These are phyloP conservation scores for Rhizopogon salebrosus DNA, from an alignment of 768 basidiomycete species.

Conservation along the genomic window DNA sequence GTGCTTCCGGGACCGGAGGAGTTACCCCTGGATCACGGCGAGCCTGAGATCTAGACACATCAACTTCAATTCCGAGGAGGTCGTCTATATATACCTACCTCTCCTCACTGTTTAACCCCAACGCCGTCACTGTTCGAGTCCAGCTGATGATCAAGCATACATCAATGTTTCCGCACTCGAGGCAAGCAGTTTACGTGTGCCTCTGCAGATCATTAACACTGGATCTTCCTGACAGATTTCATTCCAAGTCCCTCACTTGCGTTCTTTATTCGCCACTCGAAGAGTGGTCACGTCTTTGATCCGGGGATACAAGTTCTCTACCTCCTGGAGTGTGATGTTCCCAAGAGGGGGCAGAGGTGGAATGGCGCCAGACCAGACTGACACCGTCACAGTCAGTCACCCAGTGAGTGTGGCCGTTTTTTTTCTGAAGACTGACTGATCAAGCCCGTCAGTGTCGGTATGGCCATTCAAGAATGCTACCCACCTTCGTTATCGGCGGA, in stretches of 20 bases:
- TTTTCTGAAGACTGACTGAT: background rate
- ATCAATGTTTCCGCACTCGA: slow-evolving; percentile 53
- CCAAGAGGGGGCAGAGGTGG: slow-evolving; percentile 35
- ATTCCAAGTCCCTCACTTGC: slow-evolving; percentile 40
- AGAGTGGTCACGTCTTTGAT: slow-evolving; percentile 41
- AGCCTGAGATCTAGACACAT: no score
- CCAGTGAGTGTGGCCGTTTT: slow-evolving; percentile 19
- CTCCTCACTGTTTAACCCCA: no score
- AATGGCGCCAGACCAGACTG: slow-evolving; percentile 35
- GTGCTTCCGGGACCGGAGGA: no score
- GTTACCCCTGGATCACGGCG: no score
- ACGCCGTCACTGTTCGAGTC: no score
- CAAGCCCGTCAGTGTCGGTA: slow-evolving; percentile 28
- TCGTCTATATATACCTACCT: no score
- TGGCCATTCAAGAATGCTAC: slow-evolving; percentile 38
- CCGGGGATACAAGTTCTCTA: slow-evolving; percentile 44
- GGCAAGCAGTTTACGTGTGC: slow-evolving; percentile 38
- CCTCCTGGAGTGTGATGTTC: slow-evolving; percentile 27
- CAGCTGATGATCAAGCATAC: slow-evolving; percentile 40
- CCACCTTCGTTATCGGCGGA: slow-evolving; percentile 46
- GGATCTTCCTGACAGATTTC: slow-evolving; percentile 26
- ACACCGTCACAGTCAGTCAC: slow-evolving; percentile 45
- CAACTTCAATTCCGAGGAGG: no score
- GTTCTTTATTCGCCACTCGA: slow-evolving; percentile 48
- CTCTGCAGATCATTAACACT: slow-evolving; percentile 33